These are phyloP conservation scores for Chrysopogon serrulatus DNA, from an alignment of 176 grass and related monocot species.

Conservation along the genomic window DNA sequence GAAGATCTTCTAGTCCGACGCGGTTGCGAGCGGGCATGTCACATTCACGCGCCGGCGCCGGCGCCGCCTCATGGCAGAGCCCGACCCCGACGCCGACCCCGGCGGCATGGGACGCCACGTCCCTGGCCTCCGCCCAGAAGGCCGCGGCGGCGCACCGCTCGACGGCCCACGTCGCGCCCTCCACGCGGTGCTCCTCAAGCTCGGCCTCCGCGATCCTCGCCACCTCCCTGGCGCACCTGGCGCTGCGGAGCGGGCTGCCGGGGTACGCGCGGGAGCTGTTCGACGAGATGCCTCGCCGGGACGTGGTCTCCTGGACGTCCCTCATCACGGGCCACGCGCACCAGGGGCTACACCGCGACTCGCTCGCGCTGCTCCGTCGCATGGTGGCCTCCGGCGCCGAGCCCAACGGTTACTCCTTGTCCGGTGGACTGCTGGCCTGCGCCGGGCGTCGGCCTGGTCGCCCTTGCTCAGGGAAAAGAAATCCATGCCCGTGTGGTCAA, in stretches of 20 bases:
- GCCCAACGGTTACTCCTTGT: constrained; percentile 51
- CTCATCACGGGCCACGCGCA: constrained; percentile 51
- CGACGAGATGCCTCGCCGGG: constrained; percentile 43
- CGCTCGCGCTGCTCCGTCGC: constrained; percentile 16
- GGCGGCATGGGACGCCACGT: constrained; percentile 26
- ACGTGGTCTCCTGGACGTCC: constrained; percentile 64
- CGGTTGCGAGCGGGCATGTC: neutral
- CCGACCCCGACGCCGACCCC: too few relatives aligned
- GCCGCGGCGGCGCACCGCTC: neutral
- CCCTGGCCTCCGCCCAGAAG: constrained; percentile 34
- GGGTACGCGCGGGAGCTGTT: constrained; percentile 32
- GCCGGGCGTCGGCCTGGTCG: neutral
- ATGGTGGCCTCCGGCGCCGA: constrained; percentile 9
- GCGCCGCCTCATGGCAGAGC: neutral
- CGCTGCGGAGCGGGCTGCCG: constrained; percentile 30
- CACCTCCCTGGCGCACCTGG: constrained; percentile 26
- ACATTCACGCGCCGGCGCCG: too few relatives aligned
- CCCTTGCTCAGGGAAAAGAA: constrained; percentile 34
- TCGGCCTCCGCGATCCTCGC: constrained; percentile 27
- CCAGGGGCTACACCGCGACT: constrained; percentile 6
- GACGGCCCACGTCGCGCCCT: constrained; percentile 2
- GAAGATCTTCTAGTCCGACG: neutral
- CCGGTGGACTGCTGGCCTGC: constrained; percentile 38
- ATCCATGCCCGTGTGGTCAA: constrained; percentile 49
- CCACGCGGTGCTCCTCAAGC: constrained; percentile 35